Base-by-base conservation (phyloP, 2,329 filamentous ascomycete species). In the Diaporthe citrichinensis region DNA sequence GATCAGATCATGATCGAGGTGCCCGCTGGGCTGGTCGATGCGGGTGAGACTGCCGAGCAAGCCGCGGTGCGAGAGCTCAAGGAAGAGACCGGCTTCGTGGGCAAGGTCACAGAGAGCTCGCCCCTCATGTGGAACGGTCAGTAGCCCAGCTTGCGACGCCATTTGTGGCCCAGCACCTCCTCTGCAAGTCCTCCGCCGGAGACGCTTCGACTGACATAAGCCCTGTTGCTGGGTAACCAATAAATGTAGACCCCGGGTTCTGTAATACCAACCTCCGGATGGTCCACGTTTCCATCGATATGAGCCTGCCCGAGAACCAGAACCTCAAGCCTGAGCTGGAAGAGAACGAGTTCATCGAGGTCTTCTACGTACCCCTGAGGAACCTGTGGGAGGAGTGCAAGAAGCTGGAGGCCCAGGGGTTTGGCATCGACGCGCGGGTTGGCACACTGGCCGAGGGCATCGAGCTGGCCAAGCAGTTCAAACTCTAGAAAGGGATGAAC, bases 341-440 rank as follows among this genome's bases (percentile, higher is more conserved):
- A 81, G 94, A 95, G 36, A 93, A 92, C 77, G 94, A 96, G 84
- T 96, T 95, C 81, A 96, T 96, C 80, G 94, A 96, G 82, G 92
- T 92, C 46, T 96, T 96, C 80, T 90, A 90, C 12, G 88, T 95
- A 10, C 92, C 92, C 8, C 81, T 96, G 58, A 85, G 84, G 28
- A 86, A 88, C 20, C 83, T 96, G 53, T 95, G 93, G 86, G 88
- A 88, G 0, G 91, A 93, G 81, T 92, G 92, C 81, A 91, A 91
- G 82, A 88, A 83, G 78, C 86, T 95, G 1, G 94, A 95, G 81
- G 85, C 85, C 2, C 86, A 95, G 78, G 94, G 94, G 0, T 95
- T 90, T 83, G 94, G 93, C 1, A 94, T 97, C 78, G 94, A 97
- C 83, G 94, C 94, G 8, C 88, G 94, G 53, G 92, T 96, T 2